A percentile compares a stretch with the other conserved stretches of the same genome.
Conservation (phyloP, 1,284 basidiomycete genomes). For the Xerocomus amazonicus region DNA sequence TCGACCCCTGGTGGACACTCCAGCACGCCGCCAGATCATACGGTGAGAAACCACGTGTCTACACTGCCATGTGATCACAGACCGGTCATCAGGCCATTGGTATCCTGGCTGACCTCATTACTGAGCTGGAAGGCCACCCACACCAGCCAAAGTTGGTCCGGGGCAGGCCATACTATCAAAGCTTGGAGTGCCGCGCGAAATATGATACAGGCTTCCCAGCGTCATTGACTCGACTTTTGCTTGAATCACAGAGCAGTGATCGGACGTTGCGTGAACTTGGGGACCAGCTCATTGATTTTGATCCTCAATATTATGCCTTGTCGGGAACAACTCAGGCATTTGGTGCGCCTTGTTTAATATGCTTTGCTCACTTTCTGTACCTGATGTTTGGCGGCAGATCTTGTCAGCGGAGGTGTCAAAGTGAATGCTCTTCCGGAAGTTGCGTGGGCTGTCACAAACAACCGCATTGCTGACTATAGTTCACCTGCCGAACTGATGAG, state of each 20-base stretch:
- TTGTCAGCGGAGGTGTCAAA: constrained; percentile 47
- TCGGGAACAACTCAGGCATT: constrained; percentile 50
- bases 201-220: constrained; percentile 29
- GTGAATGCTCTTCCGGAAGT: constrained; percentile 44
- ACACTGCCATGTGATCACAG: neutral
- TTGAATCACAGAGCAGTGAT: constrained; percentile 27
- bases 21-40: constrained; percentile 56
- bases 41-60: constrained; percentile 33
- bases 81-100: constrained; percentile 46
- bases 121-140: constrained; percentile 49
- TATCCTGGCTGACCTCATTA: constrained; percentile 49
- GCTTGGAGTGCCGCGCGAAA: constrained; percentile 25
- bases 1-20: constrained; percentile 65
- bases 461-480: constrained; percentile 40
- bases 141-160: constrained; percentile 36
- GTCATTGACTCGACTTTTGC: constrained; percentile 28
- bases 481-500: constrained; percentile 34
- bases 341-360: constrained; percentile 19
- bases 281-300: constrained; percentile 26
- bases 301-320: constrained; percentile 26
- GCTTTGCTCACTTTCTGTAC: neutral
- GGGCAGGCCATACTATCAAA: constrained; percentile 28
- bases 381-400: constrained; percentile 26
- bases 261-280: constrained; percentile 31
- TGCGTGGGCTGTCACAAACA: constrained; percentile 38